A percentile compares a stretch with the other conserved stretches of the same genome.
Conservation (phyloP, 2,329 filamentous ascomycete species). For the Pezicula neosporulosa region DNA sequence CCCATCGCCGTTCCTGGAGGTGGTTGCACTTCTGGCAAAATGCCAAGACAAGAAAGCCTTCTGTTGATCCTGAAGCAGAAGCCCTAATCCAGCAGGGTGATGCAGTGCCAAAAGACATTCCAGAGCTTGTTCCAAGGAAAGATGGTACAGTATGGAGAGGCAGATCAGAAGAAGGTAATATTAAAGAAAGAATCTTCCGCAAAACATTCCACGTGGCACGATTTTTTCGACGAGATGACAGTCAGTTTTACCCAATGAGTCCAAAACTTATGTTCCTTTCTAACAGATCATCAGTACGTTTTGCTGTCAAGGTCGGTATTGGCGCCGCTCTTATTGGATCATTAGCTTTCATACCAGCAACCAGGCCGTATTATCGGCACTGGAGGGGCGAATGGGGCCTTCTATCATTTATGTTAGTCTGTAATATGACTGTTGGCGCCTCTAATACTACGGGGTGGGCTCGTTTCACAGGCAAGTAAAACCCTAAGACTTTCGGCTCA, state of each 20-base stretch:
- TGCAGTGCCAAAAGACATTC: slow-evolving; percentile 19
- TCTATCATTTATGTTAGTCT: slow-evolving; percentile 96
- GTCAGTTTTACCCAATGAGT: slow-evolving; percentile 34
- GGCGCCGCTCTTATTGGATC: slow-evolving; percentile 87
- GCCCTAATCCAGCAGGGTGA: slow-evolving; percentile 21
- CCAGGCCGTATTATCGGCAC: slow-evolving; percentile 74
- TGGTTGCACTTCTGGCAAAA: slow-evolving; percentile 80
- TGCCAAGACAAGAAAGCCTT: slow-evolving; percentile 9
- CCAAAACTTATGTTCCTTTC: slow-evolving; percentile 16
- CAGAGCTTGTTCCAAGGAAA: slow-evolving; percentile 17
- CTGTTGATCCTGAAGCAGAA: slow-evolving; percentile 24
- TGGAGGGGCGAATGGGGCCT: slow-evolving; percentile 98
- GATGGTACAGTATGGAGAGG: slow-evolving; percentile 8
- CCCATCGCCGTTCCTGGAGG: slow-evolving; percentile 66
- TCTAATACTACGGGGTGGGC: slow-evolving; percentile 89
- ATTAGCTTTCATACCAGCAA: slow-evolving; percentile 78
- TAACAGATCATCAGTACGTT: slow-evolving; percentile 45
- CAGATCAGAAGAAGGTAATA: slow-evolving; percentile 2
- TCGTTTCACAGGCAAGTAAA: slow-evolving; percentile 65
- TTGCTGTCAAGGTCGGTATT: slow-evolving; percentile 89
- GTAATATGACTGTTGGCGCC: slow-evolving; percentile 94
- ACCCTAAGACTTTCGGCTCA: neutral
- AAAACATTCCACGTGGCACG: slow-evolving; percentile 51
- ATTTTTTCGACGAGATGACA: slow-evolving; percentile 60
- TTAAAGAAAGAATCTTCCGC: slow-evolving; percentile 23